These are phyloP conservation scores for Apiospora saccharicola DNA, from an alignment of 2,329 filamentous ascomycete species.

Conservation along the genomic window DNA sequence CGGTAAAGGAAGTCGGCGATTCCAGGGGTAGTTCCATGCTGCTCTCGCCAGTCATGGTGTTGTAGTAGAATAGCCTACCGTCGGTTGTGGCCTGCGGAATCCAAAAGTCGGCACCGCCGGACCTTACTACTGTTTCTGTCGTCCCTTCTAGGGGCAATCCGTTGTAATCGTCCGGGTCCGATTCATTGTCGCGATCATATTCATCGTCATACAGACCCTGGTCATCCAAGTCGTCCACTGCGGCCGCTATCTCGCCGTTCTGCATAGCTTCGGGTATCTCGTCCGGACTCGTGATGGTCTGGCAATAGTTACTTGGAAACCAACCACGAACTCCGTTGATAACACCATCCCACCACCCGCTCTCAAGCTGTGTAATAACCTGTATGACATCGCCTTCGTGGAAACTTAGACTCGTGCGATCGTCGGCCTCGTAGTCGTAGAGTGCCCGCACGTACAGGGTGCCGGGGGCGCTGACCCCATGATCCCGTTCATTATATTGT, in stretches of 20 bases:
- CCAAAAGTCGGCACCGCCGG: slow-evolving; percentile 95
- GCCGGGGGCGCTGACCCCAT: slow-evolving; percentile 66
- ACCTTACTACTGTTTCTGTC: slow-evolving; percentile 56
- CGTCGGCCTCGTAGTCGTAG: slow-evolving; percentile 98
- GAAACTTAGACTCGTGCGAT: slow-evolving; percentile 95
- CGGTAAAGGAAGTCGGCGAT: slow-evolving; percentile 79
- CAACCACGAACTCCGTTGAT: slow-evolving; percentile 96
- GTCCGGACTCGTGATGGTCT: slow-evolving; percentile 79
- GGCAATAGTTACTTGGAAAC: slow-evolving; percentile 99
- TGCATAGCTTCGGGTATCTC: slow-evolving; percentile 71
- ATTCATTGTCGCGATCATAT: slow-evolving; percentile 71
- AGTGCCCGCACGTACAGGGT: slow-evolving; percentile 93
- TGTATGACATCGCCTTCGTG: slow-evolving; percentile 97
- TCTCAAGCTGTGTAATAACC: slow-evolving; percentile 97
- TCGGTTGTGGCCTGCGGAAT: slow-evolving; percentile 96
- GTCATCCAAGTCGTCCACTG: slow-evolving; percentile 68
- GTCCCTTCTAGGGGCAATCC: slow-evolving; percentile 74
- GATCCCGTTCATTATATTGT: slow-evolving; percentile 64
- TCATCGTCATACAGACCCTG: slow-evolving; percentile 72
- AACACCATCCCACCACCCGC: slow-evolving; percentile 99
- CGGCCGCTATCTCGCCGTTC: slow-evolving; percentile 59
- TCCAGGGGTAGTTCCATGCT: slow-evolving; percentile 95
- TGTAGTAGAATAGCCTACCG: slow-evolving; percentile 95
- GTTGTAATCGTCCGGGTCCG: slow-evolving; percentile 65
- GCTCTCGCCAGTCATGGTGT: slow-evolving; percentile 94